phyloP scores from a whole-genome alignment of 805 yeast genomes.

The Diddensiella transvaalensis region DNA sequence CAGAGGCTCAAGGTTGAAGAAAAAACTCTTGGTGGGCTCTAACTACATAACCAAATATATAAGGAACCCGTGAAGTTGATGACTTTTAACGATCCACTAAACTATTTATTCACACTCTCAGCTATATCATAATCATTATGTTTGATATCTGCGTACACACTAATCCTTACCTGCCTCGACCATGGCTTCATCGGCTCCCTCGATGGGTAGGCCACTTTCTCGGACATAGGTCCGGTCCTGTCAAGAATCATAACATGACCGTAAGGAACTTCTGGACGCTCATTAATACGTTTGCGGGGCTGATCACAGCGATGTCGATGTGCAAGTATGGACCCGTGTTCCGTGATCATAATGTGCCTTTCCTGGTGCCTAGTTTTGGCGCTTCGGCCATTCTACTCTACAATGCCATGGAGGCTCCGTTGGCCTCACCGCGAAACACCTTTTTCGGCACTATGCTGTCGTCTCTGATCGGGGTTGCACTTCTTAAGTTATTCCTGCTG shows the following conservation, averaged over 20 bases:
- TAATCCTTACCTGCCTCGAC: conserved; percentile 18
- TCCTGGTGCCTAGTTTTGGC: conserved; percentile 40
- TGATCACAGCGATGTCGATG: conserved; percentile 26
- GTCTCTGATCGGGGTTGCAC: conserved; percentile 50
- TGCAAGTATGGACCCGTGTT: conserved; percentile 26
- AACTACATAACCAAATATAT: no score
- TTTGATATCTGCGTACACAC: conserved; percentile 19
- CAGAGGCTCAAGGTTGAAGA: no score
- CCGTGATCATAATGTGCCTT: conserved; percentile 23
- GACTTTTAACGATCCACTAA: no score
- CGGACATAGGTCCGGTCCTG: conserved; percentile 21
- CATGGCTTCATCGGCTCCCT: conserved; percentile 22
- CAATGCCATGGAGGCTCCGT: conserved; percentile 52
- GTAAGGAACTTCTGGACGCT: conserved; percentile 16
- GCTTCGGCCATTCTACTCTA: conserved; percentile 60
- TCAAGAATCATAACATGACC: conserved; percentile 10
- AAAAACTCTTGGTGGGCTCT: no score
- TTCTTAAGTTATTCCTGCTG: conserved; percentile 52
- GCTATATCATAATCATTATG: no score
- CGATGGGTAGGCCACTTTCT: conserved; percentile 19
- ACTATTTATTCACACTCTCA: no score
- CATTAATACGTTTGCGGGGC: conserved; percentile 29
- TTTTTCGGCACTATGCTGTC: conserved; percentile 54
- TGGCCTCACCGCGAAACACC: conserved; percentile 63
- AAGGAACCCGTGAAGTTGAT: no score